Evolutionary conservation across 2,329 filamentous ascomycete species (phyloP).

Genomic region (Chalara sp.): DNA sequence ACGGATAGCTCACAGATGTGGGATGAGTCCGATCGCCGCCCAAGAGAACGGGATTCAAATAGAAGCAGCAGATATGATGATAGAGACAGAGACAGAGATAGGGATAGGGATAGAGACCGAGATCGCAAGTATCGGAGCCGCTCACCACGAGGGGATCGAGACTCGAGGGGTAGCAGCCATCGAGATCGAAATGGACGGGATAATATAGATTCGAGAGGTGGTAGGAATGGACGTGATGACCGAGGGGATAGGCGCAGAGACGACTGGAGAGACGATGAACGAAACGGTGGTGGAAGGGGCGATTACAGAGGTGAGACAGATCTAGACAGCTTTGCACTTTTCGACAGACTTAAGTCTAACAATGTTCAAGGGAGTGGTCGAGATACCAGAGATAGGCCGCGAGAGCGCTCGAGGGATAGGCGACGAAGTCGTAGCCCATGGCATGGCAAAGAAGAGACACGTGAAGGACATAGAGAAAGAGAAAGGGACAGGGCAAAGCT

Average conservation of each 20-base stretch:
- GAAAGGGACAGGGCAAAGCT: slow-evolving; percentile 1
- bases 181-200: background rate
- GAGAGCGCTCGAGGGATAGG: slow-evolving; percentile 13
- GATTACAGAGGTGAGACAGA: slow-evolving; percentile 13
- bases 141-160: slow-evolving; percentile 16
- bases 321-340: background rate
- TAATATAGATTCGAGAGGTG: slow-evolving; percentile 8
- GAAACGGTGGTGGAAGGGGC: slow-evolving; percentile 8
- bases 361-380: slow-evolving; percentile 14
- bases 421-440: slow-evolving; percentile 8
- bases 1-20: slow-evolving; percentile 56
- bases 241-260: slow-evolving; percentile 29
- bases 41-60: slow-evolving; percentile 28
- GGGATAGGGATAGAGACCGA: slow-evolving; percentile 25
- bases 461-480: slow-evolving; percentile 3
- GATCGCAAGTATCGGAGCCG: slow-evolving; percentile 28
- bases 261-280: slow-evolving; percentile 24
- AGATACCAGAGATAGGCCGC: slow-evolving; percentile 12
- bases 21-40: slow-evolving; percentile 40
- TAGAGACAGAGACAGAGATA: slow-evolving; percentile 28
- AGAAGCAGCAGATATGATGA: slow-evolving; percentile 21
- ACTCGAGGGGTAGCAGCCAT: slow-evolving; percentile 1
- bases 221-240: slow-evolving; percentile 3
- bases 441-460: slow-evolving; percentile 7
- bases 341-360: slow-evolving; percentile 9